Evolutionary conservation across 2,329 filamentous ascomycete genomes (phyloP), one percentile per base, ranked within the genome.

Genomic region (Trichoderma koningii): DNA sequence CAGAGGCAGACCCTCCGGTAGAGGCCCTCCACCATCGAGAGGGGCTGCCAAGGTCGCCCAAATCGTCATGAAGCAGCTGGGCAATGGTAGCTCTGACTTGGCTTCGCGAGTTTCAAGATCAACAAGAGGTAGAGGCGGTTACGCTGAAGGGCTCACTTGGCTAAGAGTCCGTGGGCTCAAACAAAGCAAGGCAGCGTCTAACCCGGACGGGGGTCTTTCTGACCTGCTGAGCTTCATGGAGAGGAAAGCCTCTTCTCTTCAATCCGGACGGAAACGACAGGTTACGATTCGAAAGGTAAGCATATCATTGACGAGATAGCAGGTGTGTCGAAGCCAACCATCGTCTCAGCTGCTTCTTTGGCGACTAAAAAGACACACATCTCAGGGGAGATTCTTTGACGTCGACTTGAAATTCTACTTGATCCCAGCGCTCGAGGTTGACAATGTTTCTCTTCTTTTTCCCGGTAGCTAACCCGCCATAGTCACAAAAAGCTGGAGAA

Each of bases 221-320:
- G 84, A 86, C 66, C 80, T 92, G 34, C 75, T 92, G 61, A 80
- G 81, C 57, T 92, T 92, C 73, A 77, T 93, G 68, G 88, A 92
- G 77, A 86, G 87, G 71, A 92, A 92, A 76, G 84, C 89, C 53
- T 82, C 83, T 63, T 78, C 81, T 69, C 80, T 86, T 71, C 79
- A 79, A 66, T 81, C 81, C 41, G 71, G 73, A 66, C 71, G 66
- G 53, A 70, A 72, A 73, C 81, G 83, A 72, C 79, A 81, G 70
- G 80, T 91, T 71, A 87, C 83, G 74, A 87, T 93, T 68, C 87
- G 86, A 79, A 91, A 92, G 88, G 90, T 93, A 90, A 86, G 89
- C 90, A 76, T 62, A 68, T 69, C 69, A 71, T 74, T 74, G 72
- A 77, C 73, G 66, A 69, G 65, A 66, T 72, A 70, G 71, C 71